Percentiles rank a stretch among this genome's conserved stretches.
Conservation (phyloP, 805 yeast genomes). For the Naumovozyma dairenensis region DNA sequence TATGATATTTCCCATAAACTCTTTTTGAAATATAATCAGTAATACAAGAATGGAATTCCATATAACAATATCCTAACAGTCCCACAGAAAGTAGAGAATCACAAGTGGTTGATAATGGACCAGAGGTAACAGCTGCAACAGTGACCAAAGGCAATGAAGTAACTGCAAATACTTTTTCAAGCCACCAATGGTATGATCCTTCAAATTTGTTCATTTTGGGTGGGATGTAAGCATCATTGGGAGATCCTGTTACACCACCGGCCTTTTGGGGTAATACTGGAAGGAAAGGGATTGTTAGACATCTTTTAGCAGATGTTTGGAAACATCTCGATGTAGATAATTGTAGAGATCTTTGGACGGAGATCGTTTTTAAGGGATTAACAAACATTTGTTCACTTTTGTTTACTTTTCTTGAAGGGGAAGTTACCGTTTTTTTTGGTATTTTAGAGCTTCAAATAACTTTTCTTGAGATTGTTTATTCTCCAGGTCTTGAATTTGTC, state of each 20-base stretch:
- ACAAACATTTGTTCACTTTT: too few species aligned
- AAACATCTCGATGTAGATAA: constrained; percentile 8
- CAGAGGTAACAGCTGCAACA: constrained; percentile 61
- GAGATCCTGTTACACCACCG: constrained; percentile 85
- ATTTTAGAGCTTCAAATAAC: too few species aligned
- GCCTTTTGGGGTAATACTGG: constrained; percentile 72
- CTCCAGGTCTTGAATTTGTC: too few species aligned
- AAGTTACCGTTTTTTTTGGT: too few species aligned
- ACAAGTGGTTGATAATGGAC: constrained; percentile 54
- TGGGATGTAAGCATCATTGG: constrained; percentile 72
- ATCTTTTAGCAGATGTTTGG: constrained; percentile 24
- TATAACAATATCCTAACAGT: constrained; percentile 66
- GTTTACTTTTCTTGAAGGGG: too few species aligned
- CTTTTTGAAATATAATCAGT: constrained; percentile 86
- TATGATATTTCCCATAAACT: constrained; percentile 71
- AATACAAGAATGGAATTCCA: constrained; percentile 86
- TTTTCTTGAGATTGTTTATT: too few species aligned
- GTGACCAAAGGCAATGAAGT: constrained; percentile 69
- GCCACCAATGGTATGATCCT: constrained; percentile 92
- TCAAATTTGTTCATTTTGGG: constrained; percentile 57
- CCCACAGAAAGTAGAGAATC: constrained; percentile 65
- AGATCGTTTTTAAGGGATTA: not conserved
- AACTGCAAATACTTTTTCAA: constrained; percentile 63
- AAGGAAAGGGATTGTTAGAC: constrained; percentile 38
- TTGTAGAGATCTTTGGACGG: not conserved